Base-by-base conservation (phyloP, 352 stramenopile genomes). In the Globisporangium nunn region DNA sequence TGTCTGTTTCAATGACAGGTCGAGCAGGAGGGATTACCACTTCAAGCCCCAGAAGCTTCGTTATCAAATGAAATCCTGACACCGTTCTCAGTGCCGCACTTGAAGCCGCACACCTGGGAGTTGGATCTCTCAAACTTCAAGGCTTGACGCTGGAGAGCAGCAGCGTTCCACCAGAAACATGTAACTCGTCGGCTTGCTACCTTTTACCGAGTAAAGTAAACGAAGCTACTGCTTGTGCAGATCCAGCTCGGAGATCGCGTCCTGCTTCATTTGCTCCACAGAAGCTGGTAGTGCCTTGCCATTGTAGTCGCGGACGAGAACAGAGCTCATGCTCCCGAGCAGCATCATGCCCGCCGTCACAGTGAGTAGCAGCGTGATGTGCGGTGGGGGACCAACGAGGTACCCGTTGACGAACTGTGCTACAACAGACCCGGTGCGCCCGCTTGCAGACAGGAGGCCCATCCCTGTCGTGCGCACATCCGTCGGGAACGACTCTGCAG, bases 371-470 rank as follows among this genome's bases (percentile, higher is more conserved):
- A 87, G n/a, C 8, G 81, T 79, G 47, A 95, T 77, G 44, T 93
- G 86, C 23, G 82, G 66, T 0, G 81, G 81, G 30, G 81, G 80
- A 1, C 77, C 80, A 7, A 96, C 73, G 31, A 96, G 74, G 41
- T 80, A 91, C 0, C 86, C 88, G 50, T 96, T 95, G 11, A 95
- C 81, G 72, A 96, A 95, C 70, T 98, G 92, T 17, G 88, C 88
- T 23, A 95, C 65, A 46, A 98, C 87, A 2, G 87, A 93, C 15
- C 89, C 92, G 28, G 89, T 71, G 54, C 88, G 74, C 2, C 89
- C 92, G 35, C 70, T 75, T 2, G 87, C 87, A 0, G 86, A 87
- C 53, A 96, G 81, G 30, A 96, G 61, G 0, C 88, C 88, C 85
- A 97, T 96, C 0, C 87, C 92, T 10, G 87, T 96, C 37, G 84